Evolutionary conservation across 495 filamentous ascomycete species (phyloP).

Genomic region (Evansstolkia leycettana): DNA sequence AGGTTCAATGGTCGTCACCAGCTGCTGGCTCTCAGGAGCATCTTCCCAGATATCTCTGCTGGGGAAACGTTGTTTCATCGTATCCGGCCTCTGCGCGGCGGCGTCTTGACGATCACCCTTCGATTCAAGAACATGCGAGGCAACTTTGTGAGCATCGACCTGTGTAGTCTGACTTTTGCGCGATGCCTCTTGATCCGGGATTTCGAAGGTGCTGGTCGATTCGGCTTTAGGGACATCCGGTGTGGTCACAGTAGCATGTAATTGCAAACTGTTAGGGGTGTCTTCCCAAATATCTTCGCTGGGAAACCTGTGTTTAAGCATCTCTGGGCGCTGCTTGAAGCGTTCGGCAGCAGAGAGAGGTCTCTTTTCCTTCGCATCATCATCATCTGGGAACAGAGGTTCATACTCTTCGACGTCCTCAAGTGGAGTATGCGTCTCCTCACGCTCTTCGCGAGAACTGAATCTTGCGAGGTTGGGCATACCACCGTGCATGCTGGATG

Average conservation of each 20-base stretch:
- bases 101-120: constrained; percentile 28
- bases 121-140: constrained; percentile 25
- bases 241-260: constrained; percentile 73
- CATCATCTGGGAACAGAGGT: constrained; percentile 81
- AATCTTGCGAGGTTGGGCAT: constrained; percentile 33
- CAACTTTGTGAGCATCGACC: constrained; percentile 33
- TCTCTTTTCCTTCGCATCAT: constrained; percentile 43
- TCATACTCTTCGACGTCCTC: constrained; percentile 93
- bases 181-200: constrained; percentile 41
- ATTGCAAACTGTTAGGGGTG: constrained; percentile 74
- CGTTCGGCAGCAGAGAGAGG: constrained; percentile 45
- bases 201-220: constrained; percentile 31
- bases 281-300: constrained; percentile 97
- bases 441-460: constrained; percentile 38
- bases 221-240: constrained; percentile 42
- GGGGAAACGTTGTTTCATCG: constrained; percentile 66
- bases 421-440: constrained; percentile 53
- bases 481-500: constrained; percentile 46
- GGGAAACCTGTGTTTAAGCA: constrained; percentile 67
- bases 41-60: constrained; percentile 98
- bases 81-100: constrained; percentile 32
- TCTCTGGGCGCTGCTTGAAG: constrained; percentile 48
- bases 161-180: constrained; percentile 37
- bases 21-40: constrained; percentile 66
- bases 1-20: constrained; percentile 70